These are phyloP conservation scores for Eustoma russellianum DNA, from an alignment of 257 asterid species.

Conservation along the genomic window DNA sequence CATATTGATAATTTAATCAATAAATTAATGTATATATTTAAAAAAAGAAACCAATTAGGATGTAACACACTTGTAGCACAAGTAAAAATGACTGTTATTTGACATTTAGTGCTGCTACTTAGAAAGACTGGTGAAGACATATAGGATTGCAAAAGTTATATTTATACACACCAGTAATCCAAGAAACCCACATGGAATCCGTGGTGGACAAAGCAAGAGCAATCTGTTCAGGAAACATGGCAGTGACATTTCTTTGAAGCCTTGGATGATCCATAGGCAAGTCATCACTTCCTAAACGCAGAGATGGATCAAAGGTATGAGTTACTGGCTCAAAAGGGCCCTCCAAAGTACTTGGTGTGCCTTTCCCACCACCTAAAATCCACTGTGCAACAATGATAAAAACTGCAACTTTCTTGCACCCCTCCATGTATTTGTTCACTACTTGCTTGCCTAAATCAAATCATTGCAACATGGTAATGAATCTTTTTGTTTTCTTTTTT, in stretches of 20 bases:
- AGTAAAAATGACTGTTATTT: too few relatives aligned
- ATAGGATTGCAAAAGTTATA: too few relatives aligned
- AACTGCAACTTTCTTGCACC: background rate
- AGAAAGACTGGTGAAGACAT: too few relatives aligned
- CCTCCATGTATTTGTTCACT: slow-evolving; percentile 20
- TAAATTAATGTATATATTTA: too few relatives aligned
- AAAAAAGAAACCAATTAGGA: too few relatives aligned
- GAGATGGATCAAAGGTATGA: slow-evolving; percentile 39
- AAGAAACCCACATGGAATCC: slow-evolving; percentile 68
- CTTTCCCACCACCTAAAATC: slow-evolving; percentile 13
- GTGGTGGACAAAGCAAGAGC: slow-evolving; percentile 56
- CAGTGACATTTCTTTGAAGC: slow-evolving; percentile 37
- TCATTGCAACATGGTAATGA: background rate
- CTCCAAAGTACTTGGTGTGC: slow-evolving; percentile 54
- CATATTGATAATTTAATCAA: too few relatives aligned
- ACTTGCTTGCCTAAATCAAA: background rate
- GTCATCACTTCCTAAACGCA: slow-evolving; percentile 71
- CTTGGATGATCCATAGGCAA: slow-evolving; percentile 74
- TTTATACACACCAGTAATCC: slow-evolving; percentile 58
- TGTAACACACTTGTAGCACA: too few relatives aligned
- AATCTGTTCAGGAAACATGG: slow-evolving; percentile 67
- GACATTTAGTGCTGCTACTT: too few relatives aligned
- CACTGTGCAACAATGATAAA: slow-evolving; percentile 1
- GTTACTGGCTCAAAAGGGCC: slow-evolving; percentile 76
- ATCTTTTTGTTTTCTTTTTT: too few relatives aligned